Evolutionary conservation across 805 yeast species (phyloP), one percentile per base, ranked within the genome.

Genomic region (Isabelozyma gotoi): DNA sequence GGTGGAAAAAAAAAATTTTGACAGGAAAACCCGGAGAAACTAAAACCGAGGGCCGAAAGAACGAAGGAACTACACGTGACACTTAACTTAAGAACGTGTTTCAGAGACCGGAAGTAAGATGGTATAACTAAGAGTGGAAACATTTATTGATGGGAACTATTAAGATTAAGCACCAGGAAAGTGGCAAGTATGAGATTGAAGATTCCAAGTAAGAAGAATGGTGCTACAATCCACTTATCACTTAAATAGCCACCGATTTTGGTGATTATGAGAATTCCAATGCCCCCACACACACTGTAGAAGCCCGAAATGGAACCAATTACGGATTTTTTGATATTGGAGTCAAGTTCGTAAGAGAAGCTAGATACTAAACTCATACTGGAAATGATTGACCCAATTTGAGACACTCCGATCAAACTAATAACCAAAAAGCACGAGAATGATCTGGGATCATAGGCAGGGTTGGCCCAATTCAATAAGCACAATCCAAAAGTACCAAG

Each of bases 221-320:
- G 88, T 0, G 79, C 77, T 32, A 78, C 75, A 18, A 74, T 62
- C 78, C 82, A 79, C 31, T 49, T 40, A 55, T 84, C 88, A 18
- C 84, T 77, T 49, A 79, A 65, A 12, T 63, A 53, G 3, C 90
- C 90, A 5, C 90, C 91, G 7, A 82, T 29, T 52, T 78, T 79
- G 29, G 82, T 76, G 20, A 84, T 63, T 1, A 81, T 41, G 44
- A 85, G 62, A 19, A 84, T 82, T 2, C 92, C 92, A 6, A 81
- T 40, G 1, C 88, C 88, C 14, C 89, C 90, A 49, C 76, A 67
- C 42, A 85, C 73, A n/a, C 84, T 76, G 56, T 81, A 82, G 10
- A 82, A 77, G 5, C 92, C 92, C 39, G 84, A 76, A 33, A 85
- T 74, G 2, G 85, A 71, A n/a, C 90, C 90, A 39, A 78, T 76